Evolutionary conservation across 805 yeast species (phyloP), one percentile per base, ranked within the genome.

Genomic region (Torulaspora indica): DNA sequence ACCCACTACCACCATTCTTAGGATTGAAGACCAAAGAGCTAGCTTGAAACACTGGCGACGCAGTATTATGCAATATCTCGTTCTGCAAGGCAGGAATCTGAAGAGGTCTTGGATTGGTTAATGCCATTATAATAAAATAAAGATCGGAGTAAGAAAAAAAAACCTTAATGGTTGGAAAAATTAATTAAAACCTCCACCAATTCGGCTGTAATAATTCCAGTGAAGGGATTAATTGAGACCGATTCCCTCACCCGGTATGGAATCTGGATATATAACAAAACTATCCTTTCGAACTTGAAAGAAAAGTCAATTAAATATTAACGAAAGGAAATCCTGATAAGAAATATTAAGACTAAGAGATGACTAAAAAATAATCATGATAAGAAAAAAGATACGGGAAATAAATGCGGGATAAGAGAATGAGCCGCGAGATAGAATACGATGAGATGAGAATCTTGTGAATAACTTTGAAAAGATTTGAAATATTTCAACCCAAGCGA

Each of bases 101-200:
- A 42, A 77, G 71, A 22, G 83, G 83, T 72, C 82, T 77, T 70
- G 81, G 75, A 59, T 79, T 81, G 49, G 85, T 79, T 67, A 79
- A 71, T 45, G 85, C 85, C 85, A 79, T 79, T 36, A 23, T 57
- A 17, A 20, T 35, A 17, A 27, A 14, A 18, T 18, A 43, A 35
- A 37, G 33, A 31, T 18, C 12, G 34, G 18, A 20, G 28, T 18
- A 28, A 37, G 17, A 44, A 32, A 40, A 18, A 45, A 42, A 38
- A 42, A 37, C 34, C 28, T 39, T 35, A 24, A 30, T 18, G 37
- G 49, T 47, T 48, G 53, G 53, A 51, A 43, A 43, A 43, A 47
- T 46, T 46, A 53, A 42, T 47, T 48, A 53, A 53, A 51, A 53
- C 46, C 52, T 48, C 56, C 54, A 39, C 32, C 46, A 36, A 39